Evolutionary conservation across 495 filamentous ascomycete genomes (phyloP), one percentile per base, ranked within the genome.

Genomic region (Lophiotrema nucula): DNA sequence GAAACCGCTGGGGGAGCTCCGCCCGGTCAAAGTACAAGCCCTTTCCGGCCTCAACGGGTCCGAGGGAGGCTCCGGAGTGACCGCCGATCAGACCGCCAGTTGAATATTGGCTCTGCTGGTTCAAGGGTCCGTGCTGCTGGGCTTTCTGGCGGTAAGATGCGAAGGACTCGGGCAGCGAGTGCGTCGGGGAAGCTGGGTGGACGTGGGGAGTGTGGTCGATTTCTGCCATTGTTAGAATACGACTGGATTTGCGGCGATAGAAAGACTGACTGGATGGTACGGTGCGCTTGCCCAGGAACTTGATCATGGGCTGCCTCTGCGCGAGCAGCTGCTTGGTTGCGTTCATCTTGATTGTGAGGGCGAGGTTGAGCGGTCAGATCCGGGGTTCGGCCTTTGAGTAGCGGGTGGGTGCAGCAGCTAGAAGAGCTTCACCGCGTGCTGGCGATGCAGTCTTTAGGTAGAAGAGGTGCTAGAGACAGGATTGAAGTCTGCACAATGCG

Each of bases 111-210:
- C 46, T 77, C 63, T 81, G 79, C 60, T 80, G 80, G 55, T 72
- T 78, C 44, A 97, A 83, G 10, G 93, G 93, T 19, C 93, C 93
- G 72, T 96, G 92, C 70, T 96, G 92, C 73, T 90, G 88, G 23
- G 92, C 95, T 74, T 90, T 89, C 70, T 86, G 82, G 67, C 93
- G 86, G 82, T 98, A 98, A 65, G 83, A 77, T 58, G 89, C 90
- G 79, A 98, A 98, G 41, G 87, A 87, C 63, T 85, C 79, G 35
- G 84, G 84, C 18, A 87, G 80, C 43, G 64, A 44, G 31, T 77
- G 66, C 3, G 79, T 65, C 66, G 90, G 88, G 42, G 87, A 84
- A 39, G 83, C 80, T 26, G 83, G 83, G 70, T 87, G 83, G 41
- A 79, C 75, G 51, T 84, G 76, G 37, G 84, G 84, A 62, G 82